These are phyloP conservation scores for Phytophthora pinifolia DNA, from an alignment of 352 stramenopile genomes.

Conservation along the genomic window DNA sequence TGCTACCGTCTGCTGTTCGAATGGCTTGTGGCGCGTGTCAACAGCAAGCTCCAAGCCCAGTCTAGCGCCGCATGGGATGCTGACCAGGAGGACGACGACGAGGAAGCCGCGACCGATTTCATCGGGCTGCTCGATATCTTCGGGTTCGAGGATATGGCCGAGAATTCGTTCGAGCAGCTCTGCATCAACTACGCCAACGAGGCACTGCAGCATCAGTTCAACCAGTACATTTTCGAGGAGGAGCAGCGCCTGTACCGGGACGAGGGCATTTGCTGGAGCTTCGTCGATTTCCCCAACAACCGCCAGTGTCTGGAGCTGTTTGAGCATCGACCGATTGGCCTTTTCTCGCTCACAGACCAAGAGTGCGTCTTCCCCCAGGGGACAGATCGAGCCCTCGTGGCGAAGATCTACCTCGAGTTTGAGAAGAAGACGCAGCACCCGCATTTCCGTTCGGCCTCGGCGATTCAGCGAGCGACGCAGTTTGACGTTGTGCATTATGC, in stretches of 20 bases:
- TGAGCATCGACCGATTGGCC: constrained; percentile 69
- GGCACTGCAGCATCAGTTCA: constrained; percentile 88
- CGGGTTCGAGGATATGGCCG: constrained; percentile 85
- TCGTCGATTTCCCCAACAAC: constrained; percentile 86
- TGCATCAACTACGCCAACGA: constrained; percentile 93
- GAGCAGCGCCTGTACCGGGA: constrained; percentile 78
- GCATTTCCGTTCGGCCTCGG: constrained; percentile 52
- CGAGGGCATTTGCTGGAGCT: constrained; percentile 74
- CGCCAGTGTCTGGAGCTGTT: constrained; percentile 75
- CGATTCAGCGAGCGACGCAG: constrained; percentile 56
- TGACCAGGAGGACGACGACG: constrained; percentile 14
- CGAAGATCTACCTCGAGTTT: constrained; percentile 80
- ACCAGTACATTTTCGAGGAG: constrained; percentile 92
- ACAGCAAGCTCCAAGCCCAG: constrained; percentile 74
- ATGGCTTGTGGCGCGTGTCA: constrained; percentile 93
- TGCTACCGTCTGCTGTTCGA: constrained; percentile 93
- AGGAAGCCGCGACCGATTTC: constrained; percentile 40
- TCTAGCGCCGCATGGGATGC: constrained; percentile 8
- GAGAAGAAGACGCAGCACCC: constrained; percentile 54
- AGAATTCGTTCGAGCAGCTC: constrained; percentile 90
- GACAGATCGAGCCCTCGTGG: constrained; percentile 67
- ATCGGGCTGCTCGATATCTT: constrained; percentile 90
- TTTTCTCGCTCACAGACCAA: constrained; percentile 84
- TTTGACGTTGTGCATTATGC: constrained; percentile 90
- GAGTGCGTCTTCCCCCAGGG: constrained; percentile 82